Base-by-base conservation (phyloP, 257 asterid genomes). In the Jacaranda mimosifolia region DNA sequence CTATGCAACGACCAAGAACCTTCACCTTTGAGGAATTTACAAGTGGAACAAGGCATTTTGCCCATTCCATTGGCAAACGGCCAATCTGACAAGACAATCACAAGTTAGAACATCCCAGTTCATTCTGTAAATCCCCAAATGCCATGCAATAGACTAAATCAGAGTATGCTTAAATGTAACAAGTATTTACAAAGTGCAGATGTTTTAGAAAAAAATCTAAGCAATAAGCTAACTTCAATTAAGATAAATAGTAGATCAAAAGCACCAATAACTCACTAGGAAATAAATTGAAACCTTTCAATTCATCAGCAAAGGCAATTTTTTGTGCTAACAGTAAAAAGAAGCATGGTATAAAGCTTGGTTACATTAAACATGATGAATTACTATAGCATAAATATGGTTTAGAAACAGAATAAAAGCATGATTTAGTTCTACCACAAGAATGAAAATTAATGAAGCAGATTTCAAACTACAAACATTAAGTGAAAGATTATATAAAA, bases 41-140 rank as follows among this genome's bases (percentile, higher is more conserved):
- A n/a, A 94, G 96, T 13, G 98, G 98, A 80, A 87, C 80, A 55
- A 94, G 95, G 84, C 97, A 91, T 38, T 90, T 90, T 21, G 92
- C 85, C 98, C 98, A 94, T 82, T 91, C 98, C 96, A 87, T 91
- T 19, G 97, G 97, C 79, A 94, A 91, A 14, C 95, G 91, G 4
- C 97, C 98, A 83, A 94, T 87, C 97, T 94, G 78, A 72, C 42
- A 21, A 70, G 18, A 51, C 42, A 63, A 78, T 21, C 78, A 70
- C 17, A 43, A 62, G 14, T 18, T 21, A 62, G 2, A 71, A 36
- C 26, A 67, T 56, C 74, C 32, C 18, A 40, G 35, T 19, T 11
- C 13, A 39, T 36, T 62, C 18, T 11, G 9, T 59, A 64, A 63
- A 39, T 72, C 36, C 9, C 36, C 56, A 72, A 19, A 43, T 35